Base-by-base conservation (phyloP, 208 protist species). In the Borovskyia barvae region DNA sequence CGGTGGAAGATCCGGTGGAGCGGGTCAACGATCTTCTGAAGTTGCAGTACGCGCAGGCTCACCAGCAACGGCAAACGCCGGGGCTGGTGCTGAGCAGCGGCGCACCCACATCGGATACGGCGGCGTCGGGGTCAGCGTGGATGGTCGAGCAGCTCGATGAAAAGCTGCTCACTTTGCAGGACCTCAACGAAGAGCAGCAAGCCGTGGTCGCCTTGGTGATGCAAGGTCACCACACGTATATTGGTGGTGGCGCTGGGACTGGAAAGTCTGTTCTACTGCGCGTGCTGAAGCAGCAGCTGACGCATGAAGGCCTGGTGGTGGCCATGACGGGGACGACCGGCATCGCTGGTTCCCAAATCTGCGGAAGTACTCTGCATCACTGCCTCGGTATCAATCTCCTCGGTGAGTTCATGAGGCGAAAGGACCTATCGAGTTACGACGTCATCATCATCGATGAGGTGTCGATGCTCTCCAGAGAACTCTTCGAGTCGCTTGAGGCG, bases 361-460 rank as follows among this genome's bases (percentile, higher is more conserved):
- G 81, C 39, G 92, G 92, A 45, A 73, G 57, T 46, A 97, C 92
- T 30, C 78, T 97, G 46, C 92, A 97, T 59, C 90, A 94, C 64
- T 80, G 73, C 45, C 87, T 96, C 49, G 87, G 90, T 36, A 82
- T 94, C 71, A 95, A 77, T 54, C n/a, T 86, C 0, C 57, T 78
- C 37, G 85, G 83, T 2, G 80, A 90, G 46, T 90, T 87, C 60
- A 87, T 71, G 12, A 74, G 80, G 5, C 75, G 81, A 7, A 74
- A 70, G 24, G 85, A 91, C 20, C 68, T 96, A 42, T 42, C 43
- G 28, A 71, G 68, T 20, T 93, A 85, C 71, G 90, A 97, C 56
- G 84, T 90, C n/a, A 60, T 97, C 59, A 90, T 97, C 61, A 82
- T 97, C 33, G 93, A 97, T 51, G 93, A 97, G 68, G 85, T 97